Base-by-base conservation (phyloP, 2,329 filamentous ascomycete genomes). In the Colletotrichum limetticola region DNA sequence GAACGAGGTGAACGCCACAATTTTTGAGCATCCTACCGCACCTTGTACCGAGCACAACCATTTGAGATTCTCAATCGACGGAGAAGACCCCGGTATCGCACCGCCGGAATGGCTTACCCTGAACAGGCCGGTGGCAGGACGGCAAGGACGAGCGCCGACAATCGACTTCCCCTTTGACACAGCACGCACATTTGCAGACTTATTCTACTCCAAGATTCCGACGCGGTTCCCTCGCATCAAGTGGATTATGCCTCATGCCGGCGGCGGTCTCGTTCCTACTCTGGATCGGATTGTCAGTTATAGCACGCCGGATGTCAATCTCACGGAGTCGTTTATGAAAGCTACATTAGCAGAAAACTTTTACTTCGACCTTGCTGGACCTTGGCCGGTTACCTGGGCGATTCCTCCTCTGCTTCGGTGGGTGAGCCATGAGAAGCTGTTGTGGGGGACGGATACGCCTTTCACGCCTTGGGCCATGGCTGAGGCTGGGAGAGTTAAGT, bases 11-110 rank as follows among this genome's bases (percentile, higher is more conserved):
- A 80, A 85, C 4, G 85, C 85, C 0, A 85, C 82, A 1, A 80
- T 89, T 1, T 90, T 91, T 76, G 85, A 90, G 58, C 89, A 91
- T 68, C 88, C 87, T 0, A 89, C 87, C 0, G 86, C 81, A n/a
- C 86, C 85, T 0, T 85, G 82, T 69, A 84, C 83, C 3, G 78
- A 78, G 35, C 55, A 37, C 9, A 75, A 75, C 32, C 35, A 62
- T 7, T 9, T 52, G 7, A 26, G 24, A 1, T 77, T 72, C 14
- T 42, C 53, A 1, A 75, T 69, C 24, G 61, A 76, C 52, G 73
- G 65, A 2, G 30, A 57, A 5, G 55, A 63, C 16, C 53, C 75
- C 12, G 57, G 28, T 58, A 35, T 72, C 53, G 24, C 58, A 3
- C 70, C 55, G 19, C 5, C 19, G 1, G 66, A 59, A 22, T 72